phyloP scores from a whole-genome alignment of 2,329 filamentous ascomycete species.

The Sclerotinia trifoliorum region DNA sequence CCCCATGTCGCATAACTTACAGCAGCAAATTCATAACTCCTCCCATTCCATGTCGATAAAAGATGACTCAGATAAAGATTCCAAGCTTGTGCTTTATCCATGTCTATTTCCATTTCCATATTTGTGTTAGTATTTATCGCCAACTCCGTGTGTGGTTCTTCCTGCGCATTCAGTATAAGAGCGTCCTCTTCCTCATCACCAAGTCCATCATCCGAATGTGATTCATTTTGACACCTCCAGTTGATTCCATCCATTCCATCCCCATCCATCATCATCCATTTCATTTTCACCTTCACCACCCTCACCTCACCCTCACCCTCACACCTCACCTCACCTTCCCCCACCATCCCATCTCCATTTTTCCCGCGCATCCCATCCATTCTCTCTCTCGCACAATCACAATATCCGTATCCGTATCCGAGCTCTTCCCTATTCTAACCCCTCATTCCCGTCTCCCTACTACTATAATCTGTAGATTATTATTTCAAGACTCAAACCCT shows the following conservation, averaged over 20 bases:
- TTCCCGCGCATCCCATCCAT: too few species aligned
- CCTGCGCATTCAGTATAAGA: background rate
- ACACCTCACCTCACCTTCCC: too few species aligned
- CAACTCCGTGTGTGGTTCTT: background rate
- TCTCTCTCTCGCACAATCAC: too few species aligned
- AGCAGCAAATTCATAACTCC: constrained; percentile 44
- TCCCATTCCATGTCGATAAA: constrained; percentile 57
- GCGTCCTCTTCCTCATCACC: background rate
- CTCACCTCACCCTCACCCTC: too few species aligned
- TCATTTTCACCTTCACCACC: too few species aligned
- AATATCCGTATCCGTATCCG: too few species aligned
- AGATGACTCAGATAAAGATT: constrained; percentile 53
- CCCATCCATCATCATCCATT: background rate
- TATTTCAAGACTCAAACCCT: too few species aligned
- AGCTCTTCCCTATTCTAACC: too few species aligned
- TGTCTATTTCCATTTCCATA: background rate
- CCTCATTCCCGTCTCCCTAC: too few species aligned
- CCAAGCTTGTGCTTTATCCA: constrained; percentile 39
- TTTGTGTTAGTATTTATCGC: background rate
- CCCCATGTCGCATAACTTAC: constrained; percentile 35
- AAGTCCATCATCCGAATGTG: background rate
- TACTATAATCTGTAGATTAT: too few species aligned
- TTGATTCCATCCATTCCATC: background rate
- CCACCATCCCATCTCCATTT: too few species aligned
- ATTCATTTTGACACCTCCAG: background rate